Percentiles rank a stretch among this genome's conserved stretches.
These are phyloP conservation scores for Kurtzmaniella quercitrusa DNA, from an alignment of 1,139 yeast genomes.

Conservation along the genomic window DNA sequence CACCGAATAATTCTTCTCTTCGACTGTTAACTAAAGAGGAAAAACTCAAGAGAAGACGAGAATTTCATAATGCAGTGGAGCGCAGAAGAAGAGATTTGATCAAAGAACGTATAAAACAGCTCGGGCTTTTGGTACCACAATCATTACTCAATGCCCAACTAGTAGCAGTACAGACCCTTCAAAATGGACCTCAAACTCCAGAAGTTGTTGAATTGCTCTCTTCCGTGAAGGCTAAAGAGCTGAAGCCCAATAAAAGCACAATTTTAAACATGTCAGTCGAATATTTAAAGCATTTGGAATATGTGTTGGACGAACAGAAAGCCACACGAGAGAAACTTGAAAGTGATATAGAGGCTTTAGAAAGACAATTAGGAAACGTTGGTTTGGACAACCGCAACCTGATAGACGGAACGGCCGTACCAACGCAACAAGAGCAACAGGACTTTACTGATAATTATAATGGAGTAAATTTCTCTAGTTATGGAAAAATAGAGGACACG, in stretches of 20 bases:
- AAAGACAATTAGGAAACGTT: neutral
- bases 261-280: slow-evolving; percentile 67
- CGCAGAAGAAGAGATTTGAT: slow-evolving; percentile 74
- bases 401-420: neutral
- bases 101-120: slow-evolving; percentile 69
- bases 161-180: slow-evolving; percentile 45
- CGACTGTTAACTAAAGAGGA: slow-evolving; percentile 64
- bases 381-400: neutral
- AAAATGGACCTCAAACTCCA: slow-evolving; percentile 28
- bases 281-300: slow-evolving; percentile 53
- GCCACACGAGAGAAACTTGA: slow-evolving; percentile 20
- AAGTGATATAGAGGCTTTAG: slow-evolving; percentile 11
- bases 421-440: neutral
- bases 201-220: slow-evolving; percentile 38
- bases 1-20: slow-evolving; percentile 16
- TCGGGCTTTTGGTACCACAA: slow-evolving; percentile 71
- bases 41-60: slow-evolving; percentile 64
- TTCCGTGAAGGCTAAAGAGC: slow-evolving; percentile 51
- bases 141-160: slow-evolving; percentile 52
- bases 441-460: neutral
- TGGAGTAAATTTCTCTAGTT: neutral
- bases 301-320: slow-evolving; percentile 38
- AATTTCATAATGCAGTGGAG: slow-evolving; percentile 80
- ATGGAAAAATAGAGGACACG: neutral
- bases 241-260: slow-evolving; percentile 69